Conservation (phyloP, 1,284 basidiomycete species). For the Tilletia setariae region DNA sequence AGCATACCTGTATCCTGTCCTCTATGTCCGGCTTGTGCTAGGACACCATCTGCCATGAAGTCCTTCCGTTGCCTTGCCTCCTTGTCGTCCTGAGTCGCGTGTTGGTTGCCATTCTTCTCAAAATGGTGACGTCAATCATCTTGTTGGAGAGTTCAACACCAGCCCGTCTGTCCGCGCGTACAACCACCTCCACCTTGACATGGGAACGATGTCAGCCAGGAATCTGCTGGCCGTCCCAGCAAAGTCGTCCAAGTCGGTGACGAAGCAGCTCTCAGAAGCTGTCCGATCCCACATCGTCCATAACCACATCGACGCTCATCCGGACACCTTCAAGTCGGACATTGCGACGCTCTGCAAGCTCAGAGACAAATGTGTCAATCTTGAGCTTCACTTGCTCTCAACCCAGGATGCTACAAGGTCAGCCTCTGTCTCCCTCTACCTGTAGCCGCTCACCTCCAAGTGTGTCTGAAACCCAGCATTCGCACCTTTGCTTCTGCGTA, state of each 20-base stretch:
- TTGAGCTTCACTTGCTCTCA: constrained; percentile 60
- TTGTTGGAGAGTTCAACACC: too few species aligned
- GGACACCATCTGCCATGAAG: too few species aligned
- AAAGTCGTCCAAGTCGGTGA: constrained; percentile 34
- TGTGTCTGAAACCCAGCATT: too few species aligned
- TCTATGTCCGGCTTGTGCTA: too few species aligned
- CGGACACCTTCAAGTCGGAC: constrained; percentile 81
- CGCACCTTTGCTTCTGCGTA: neutral
- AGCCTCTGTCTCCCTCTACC: constrained; percentile 57
- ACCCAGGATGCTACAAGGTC: constrained; percentile 55
- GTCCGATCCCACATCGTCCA: constrained; percentile 69
- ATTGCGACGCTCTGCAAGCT: constrained; percentile 69
- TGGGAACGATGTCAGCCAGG: constrained; percentile 20
- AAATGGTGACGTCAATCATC: too few species aligned
- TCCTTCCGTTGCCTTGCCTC: too few species aligned
- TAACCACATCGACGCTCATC: constrained; percentile 72
- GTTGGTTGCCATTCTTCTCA: too few species aligned
- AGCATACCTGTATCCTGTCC: too few species aligned
- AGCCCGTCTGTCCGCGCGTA: too few species aligned
- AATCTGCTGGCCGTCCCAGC: constrained; percentile 45
- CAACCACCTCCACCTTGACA: too few species aligned
- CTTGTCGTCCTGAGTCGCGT: too few species aligned
- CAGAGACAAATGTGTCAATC: constrained; percentile 60
- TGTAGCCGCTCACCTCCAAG: constrained; percentile 57
- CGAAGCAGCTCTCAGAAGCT: constrained; percentile 49